Evolutionary conservation across 2,329 filamentous ascomycete genomes (phyloP).

Genomic region (Cytospora paraplurivora): DNA sequence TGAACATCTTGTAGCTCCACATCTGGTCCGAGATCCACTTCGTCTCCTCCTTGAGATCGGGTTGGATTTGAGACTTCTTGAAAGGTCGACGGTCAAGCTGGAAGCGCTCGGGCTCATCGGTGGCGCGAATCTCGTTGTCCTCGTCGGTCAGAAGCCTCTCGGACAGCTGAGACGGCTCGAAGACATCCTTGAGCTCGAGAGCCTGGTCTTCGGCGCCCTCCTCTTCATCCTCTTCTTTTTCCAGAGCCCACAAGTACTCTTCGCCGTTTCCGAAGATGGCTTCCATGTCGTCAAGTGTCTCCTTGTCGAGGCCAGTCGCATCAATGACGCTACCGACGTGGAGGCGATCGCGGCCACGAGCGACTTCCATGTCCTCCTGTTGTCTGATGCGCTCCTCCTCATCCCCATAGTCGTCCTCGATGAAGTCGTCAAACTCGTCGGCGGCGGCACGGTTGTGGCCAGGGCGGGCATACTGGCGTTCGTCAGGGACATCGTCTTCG

Average conservation of each 20-base stretch:
- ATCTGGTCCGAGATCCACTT: slow-evolving; percentile 90
- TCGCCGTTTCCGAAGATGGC: slow-evolving; percentile 94
- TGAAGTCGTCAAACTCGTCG: slow-evolving; percentile 93
- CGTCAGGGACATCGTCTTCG: slow-evolving; percentile 71
- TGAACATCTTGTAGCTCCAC: slow-evolving; percentile 81
- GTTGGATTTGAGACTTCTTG: slow-evolving; percentile 76
- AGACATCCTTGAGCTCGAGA: slow-evolving; percentile 94
- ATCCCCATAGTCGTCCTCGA: slow-evolving; percentile 92
- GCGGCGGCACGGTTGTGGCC: slow-evolving; percentile 59
- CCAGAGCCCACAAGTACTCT: slow-evolving; percentile 93
- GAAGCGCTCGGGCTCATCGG: slow-evolving; percentile 91
- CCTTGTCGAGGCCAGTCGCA: slow-evolving; percentile 84
- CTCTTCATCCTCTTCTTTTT: slow-evolving; percentile 84
- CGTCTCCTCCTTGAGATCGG: slow-evolving; percentile 76
- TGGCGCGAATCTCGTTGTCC: slow-evolving; percentile 85
- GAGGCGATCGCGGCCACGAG: slow-evolving; percentile 73
- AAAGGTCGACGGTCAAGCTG: slow-evolving; percentile 90
- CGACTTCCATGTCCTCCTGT: slow-evolving; percentile 85
- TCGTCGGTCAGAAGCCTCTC: slow-evolving; percentile 96
- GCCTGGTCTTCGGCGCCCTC: slow-evolving; percentile 79
- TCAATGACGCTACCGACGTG: slow-evolving; percentile 71
- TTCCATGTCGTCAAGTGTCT: slow-evolving; percentile 93
- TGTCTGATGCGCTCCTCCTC: slow-evolving; percentile 75
- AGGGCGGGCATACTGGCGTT: slow-evolving; percentile 53
- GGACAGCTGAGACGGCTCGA: slow-evolving; percentile 91